Evolutionary conservation across 1,284 basidiomycete species (phyloP), one percentile per base, ranked within the genome.

Genomic region (Tilletia indica): DNA sequence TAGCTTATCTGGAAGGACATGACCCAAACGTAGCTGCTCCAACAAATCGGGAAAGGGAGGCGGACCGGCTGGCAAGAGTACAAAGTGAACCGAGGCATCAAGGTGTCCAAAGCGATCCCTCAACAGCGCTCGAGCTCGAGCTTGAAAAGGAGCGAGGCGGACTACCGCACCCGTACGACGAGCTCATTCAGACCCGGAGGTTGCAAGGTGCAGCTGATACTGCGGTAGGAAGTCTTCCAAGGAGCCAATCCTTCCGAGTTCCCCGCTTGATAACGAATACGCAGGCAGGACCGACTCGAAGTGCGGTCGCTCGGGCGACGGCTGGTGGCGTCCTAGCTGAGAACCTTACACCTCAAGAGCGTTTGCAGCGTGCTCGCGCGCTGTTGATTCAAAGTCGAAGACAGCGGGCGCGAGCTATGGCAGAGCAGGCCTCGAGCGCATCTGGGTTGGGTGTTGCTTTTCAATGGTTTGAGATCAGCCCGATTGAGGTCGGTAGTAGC

Each of bases 401-500:
- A 9, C 47, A 45, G 61, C 54, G 48, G 34, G 61, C 54, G 31
- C 39, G 48, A n/a, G 39, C 45, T 8, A 25, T 58, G 21, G 61
- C 54, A 25, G 68, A 69, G 21, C 54, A 69, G 42, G 48, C 39
- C 9, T 63, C 38, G 39, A 54, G 68, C n/a, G 47, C 42, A 2
- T 45, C 54, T 19, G 45, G 39, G 36, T 36, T 64, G 16, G 61
- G 61, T n/a, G 61, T 64, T 16, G 61, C 61, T 16, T 82, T 78
- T 70, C 83, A 85, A 58, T 85, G 84, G 84, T 85, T 81, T 67
- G 84, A 84, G 70, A 76, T 81, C 36, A 77, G 78, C 3, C 84
- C 84, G 0, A 75, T 84, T 47, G 84, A 85, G 71, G 74, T 84
- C 3, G 84, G 84, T 2, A 78, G 76, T 36, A 77, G 80, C 64